Percentiles rank a stretch among this genome's conserved stretches.
These are phyloP conservation scores for Alternaria hordeiaustralica DNA, from an alignment of 2,329 filamentous ascomycete genomes.

Conservation along the genomic window DNA sequence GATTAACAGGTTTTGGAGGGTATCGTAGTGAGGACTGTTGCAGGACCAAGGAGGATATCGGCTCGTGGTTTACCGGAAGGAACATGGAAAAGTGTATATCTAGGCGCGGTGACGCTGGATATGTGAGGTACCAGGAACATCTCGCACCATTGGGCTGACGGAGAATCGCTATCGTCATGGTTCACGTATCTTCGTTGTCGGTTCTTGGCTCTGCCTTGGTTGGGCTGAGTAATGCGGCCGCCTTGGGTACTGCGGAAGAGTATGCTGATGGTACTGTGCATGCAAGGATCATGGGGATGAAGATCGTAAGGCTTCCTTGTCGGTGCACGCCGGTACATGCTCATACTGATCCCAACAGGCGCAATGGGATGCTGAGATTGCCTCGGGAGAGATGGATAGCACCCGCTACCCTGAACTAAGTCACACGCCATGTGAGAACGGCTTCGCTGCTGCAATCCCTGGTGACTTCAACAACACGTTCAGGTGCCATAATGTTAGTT, in stretches of 20 bases:
- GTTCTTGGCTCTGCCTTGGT: conserved; percentile 25
- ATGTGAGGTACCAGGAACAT: not conserved
- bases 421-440: conserved; percentile 40
- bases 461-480: conserved; percentile 45
- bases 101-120: not conserved
- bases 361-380: conserved; percentile 35
- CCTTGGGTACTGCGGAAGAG: conserved; percentile 34
- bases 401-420: conserved; percentile 36
- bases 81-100: not conserved
- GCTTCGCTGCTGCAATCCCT: conserved; percentile 42
- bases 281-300: conserved; percentile 43
- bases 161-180: conserved; percentile 14
- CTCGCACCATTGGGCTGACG: not conserved
- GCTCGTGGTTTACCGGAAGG: not conserved
- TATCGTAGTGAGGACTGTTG: not conserved
- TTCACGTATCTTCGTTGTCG: conserved; percentile 17
- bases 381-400: conserved; percentile 36
- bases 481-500: conserved; percentile 44
- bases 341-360: conserved; percentile 19
- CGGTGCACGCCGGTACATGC: not conserved
- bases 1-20: not conserved
- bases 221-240: conserved; percentile 29
- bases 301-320: conserved; percentile 24
- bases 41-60: not conserved
- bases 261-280: conserved; percentile 46